Base-by-base conservation (phyloP, 2,329 filamentous ascomycete species). In the Aspergillus pseudonomiae region DNA sequence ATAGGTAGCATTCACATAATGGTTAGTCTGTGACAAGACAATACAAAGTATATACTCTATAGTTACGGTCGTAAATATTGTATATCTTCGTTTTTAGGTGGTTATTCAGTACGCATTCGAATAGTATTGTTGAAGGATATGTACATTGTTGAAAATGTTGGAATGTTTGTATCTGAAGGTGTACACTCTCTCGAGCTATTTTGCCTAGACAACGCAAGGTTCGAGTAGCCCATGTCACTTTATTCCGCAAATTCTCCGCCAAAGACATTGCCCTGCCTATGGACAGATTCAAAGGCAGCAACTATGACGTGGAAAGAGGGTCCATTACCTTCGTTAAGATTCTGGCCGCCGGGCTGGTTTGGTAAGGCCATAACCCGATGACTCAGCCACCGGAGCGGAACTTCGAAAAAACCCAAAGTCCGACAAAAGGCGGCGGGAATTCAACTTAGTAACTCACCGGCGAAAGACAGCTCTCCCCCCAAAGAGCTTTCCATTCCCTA, bases 281-380 rank as follows among this genome's bases (percentile, higher is more conserved):
- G 3, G 14, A 28, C 16, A 36, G 6, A 36, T 41, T 41, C 39
- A 41, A n/a, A 16, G 19, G 10, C n/a, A 46, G 11, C 11, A 24
- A 9, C 10, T 12, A 46, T 24, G 43, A 46, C 43, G 43, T 24
- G 14, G 24, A 46, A n/a, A 21, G 43, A 46, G 12, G 43, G 43
- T 65, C 63, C 26, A 57, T 60, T 32, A 34, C 34, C 11, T 66
- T 62, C 62, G 59, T 32, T 66, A 14, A 7, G 59, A 55, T 66
- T 66, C 62, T 48, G 58, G 39, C 32, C 36, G n/a, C 50, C 30
- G 9, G n/a, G 30, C 26, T 54, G 52, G 19, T 36, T 55, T 55
- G 52, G 52, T 55, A 55, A 55, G 52, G 32, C 52, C 28, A 28
- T 52, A n/a, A 52, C 1, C 48, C 11, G 52, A 39, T 55, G 52